Evolutionary conservation across 192 early-diverging fungal genomes (phyloP).

Genomic region (Coemansia sp.): DNA sequence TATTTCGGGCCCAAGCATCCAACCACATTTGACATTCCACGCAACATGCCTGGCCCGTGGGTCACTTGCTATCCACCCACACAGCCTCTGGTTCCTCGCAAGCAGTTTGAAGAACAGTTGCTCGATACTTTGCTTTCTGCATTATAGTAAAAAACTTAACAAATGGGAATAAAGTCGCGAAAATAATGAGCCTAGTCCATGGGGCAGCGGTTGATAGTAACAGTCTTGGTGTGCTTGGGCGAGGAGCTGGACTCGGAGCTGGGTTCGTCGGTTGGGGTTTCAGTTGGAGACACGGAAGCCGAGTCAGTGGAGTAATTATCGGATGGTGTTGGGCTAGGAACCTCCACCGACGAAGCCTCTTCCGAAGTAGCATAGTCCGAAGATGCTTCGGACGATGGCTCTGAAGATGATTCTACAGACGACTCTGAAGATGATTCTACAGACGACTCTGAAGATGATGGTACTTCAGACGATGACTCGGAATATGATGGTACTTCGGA

Average conservation of each 20-base stretch:
- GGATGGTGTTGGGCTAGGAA: neutral
- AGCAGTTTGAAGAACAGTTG: conserved; percentile 36
- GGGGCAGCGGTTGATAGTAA: conserved; percentile 11
- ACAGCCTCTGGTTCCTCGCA: neutral
- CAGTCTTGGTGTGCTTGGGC: neutral
- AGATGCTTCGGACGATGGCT: neutral
- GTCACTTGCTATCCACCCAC: conserved; percentile 34
- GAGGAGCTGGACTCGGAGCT: neutral
- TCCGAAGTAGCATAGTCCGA: neutral
- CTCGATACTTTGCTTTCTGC: conserved; percentile 20
- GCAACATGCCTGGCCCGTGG: conserved; percentile 29
- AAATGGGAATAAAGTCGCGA: neutral
- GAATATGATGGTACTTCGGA: too few species aligned
- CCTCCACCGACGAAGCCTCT: neutral
- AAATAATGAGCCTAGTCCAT: conserved; percentile 5
- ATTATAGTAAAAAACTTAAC: conserved; percentile 8
- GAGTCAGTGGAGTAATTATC: neutral
- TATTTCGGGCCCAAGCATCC: conserved; percentile 54
- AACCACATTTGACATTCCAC: conserved; percentile 18
- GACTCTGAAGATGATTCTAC: too few species aligned
- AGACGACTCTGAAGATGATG: too few species aligned
- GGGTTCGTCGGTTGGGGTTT: neutral
- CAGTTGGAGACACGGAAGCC: neutral
- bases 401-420: too few species aligned
- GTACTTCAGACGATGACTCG: too few species aligned